A percentile compares a stretch with the other conserved stretches of the same genome.
Conservation (phyloP, 129 eudicot species). For the Centaurea solstitialis region DNA sequence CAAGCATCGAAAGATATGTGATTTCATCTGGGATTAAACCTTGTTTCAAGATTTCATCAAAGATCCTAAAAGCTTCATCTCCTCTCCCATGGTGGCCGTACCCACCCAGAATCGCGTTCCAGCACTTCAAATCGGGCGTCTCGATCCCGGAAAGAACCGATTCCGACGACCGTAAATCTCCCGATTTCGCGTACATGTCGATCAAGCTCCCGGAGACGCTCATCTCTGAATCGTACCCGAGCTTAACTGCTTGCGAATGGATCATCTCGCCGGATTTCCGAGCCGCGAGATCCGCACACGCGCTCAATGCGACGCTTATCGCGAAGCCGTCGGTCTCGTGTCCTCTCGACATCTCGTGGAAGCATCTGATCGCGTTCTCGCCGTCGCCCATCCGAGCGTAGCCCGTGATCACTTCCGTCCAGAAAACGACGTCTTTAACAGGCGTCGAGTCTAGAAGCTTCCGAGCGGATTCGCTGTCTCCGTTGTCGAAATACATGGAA, state of each 20-base stretch:
- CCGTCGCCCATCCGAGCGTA: constrained; percentile 57
- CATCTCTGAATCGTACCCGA: constrained; percentile 54
- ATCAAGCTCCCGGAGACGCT: constrained; percentile 67
- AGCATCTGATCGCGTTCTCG: constrained; percentile 60
- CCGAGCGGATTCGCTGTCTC: constrained; percentile 51
- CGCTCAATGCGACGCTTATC: constrained; percentile 64
- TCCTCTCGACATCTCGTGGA: constrained; percentile 52
- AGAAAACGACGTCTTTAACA: constrained; percentile 63
- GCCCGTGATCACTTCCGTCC: constrained; percentile 92
- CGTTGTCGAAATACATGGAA: constrained; percentile 78
- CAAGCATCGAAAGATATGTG: constrained; percentile 68
- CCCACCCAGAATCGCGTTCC: constrained; percentile 78
- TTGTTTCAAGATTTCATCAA: constrained; percentile 45
- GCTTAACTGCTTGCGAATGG: constrained; percentile 60
- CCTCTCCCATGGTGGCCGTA: constrained; percentile 88
- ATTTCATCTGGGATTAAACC: constrained; percentile 62
- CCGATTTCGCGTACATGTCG: constrained; percentile 78
- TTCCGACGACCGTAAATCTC: constrained; percentile 56
- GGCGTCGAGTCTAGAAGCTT: constrained; percentile 42
- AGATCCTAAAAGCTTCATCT: constrained; percentile 46
- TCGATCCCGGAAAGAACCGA: constrained; percentile 35
- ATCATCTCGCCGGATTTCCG: constrained; percentile 72
- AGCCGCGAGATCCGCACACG: constrained; percentile 81
- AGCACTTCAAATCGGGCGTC: constrained; percentile 66
- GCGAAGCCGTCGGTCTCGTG: constrained; percentile 59